phyloP scores from a whole-genome alignment of 208 protist genomes.

The Acanthamoeba divionensis region DNA sequence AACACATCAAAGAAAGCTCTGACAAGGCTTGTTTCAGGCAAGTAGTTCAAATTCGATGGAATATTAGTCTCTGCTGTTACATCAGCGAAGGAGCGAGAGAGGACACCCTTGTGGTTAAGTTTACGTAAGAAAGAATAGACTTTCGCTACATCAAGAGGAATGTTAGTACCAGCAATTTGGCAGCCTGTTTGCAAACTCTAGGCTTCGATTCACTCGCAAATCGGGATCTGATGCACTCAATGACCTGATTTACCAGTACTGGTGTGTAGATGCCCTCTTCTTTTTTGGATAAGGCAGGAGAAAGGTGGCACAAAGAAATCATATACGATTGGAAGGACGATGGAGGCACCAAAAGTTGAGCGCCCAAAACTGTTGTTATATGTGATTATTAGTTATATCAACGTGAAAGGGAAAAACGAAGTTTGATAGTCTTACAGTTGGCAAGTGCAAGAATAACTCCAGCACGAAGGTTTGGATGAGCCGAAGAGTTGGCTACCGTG shows the following conservation, averaged over 20 bases:
- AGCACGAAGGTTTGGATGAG: background rate
- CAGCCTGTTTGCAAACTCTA: conserved; percentile 16
- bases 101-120: background rate
- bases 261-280: conserved; percentile 28
- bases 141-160: too few species aligned
- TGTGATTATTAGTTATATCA: background rate
- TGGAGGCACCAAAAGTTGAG: background rate
- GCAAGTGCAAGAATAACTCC: background rate
- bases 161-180: background rate
- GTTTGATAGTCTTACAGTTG: background rate
- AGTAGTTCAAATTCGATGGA: conserved; percentile 37
- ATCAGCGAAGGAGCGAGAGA: background rate
- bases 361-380: conserved; percentile 15
- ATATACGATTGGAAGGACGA: background rate
- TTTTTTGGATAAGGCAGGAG: conserved; percentile 32
- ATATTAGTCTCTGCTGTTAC: conserved; percentile 24
- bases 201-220: conserved; percentile 15
- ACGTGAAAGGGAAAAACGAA: background rate
- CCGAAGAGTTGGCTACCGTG: background rate
- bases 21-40: conserved; percentile 29
- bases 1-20: conserved; percentile 39
- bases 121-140: too few species aligned
- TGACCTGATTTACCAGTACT: conserved; percentile 2
- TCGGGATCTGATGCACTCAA: background rate
- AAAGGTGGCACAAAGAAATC: background rate